These are phyloP conservation scores for Dictyophora rubrovolvata DNA, from an alignment of 768 basidiomycete species.

Conservation along the genomic window DNA sequence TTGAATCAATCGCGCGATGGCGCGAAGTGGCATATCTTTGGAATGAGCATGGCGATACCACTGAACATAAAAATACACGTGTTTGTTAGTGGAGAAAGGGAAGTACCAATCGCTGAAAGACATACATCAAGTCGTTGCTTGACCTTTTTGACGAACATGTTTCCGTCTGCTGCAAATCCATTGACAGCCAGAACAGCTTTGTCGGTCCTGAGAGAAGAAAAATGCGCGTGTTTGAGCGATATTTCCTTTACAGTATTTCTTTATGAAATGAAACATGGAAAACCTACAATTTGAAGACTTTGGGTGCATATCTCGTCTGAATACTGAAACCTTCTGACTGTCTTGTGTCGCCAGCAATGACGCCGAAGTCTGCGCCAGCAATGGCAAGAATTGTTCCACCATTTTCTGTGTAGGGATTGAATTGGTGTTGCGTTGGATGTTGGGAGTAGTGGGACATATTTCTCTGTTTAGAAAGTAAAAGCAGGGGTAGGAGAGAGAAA, in stretches of 20 bases:
- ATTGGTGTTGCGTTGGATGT: conserved; percentile 45
- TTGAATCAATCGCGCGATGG: conserved; percentile 96
- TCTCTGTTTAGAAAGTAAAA: not conserved
- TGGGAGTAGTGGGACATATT: conserved; percentile 3
- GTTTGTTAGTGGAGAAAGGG: not conserved
- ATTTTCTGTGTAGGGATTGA: conserved; percentile 88
- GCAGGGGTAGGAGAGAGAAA: not conserved
- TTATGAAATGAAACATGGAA: not conserved
- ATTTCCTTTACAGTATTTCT: not conserved
- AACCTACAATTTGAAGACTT: conserved; percentile 86
- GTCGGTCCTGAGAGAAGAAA: conserved; percentile 54
- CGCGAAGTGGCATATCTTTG: conserved; percentile 93
- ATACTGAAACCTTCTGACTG: conserved; percentile 97
- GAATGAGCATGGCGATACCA: conserved; percentile 98
- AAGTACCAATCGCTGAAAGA: conserved; percentile 9
- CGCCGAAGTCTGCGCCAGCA: conserved; percentile 85
- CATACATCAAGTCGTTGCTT: conserved; percentile 89
- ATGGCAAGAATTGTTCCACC: conserved; percentile 96
- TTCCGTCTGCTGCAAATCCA: conserved; percentile 95
- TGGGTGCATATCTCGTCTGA: conserved; percentile 94
- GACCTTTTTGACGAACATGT: conserved; percentile 95
- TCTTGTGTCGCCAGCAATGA: conserved; percentile 93
- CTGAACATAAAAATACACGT: conserved; percentile 30
- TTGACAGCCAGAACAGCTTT: conserved; percentile 91
- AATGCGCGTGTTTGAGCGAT: conserved; percentile 5